phyloP scores from a whole-genome alignment of 78 protist genomes.

The Dictyostelium firmibasis region DNA sequence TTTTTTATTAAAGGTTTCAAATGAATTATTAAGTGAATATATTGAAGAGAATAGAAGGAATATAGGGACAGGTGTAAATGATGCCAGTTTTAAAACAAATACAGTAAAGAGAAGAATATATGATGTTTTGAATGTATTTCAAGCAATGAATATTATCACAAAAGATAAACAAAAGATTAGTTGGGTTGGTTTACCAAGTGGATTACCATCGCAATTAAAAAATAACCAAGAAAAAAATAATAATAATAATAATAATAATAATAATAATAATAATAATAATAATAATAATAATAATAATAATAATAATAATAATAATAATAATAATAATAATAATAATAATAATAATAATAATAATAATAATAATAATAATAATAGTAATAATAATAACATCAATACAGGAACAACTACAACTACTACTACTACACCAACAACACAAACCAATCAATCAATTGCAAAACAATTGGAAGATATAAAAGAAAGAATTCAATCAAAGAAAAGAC shows the following conservation, averaged over 20 bases:
- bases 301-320: conserved; percentile 5
- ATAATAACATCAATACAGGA: neutral
- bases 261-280: neutral
- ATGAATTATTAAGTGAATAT: conserved; percentile 29
- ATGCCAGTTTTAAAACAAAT: conserved; percentile 47
- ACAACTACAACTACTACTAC: neutral
- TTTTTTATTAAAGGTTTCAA: conserved; percentile 6
- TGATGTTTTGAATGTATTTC: conserved; percentile 95
- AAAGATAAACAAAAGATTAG: conserved; percentile 89
- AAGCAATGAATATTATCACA: conserved; percentile 92
- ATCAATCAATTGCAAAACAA: conserved; percentile 9
- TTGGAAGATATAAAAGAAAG: conserved; percentile 21
- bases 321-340: neutral
- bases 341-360: neutral
- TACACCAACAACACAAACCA: no score
- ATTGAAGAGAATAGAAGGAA: conserved; percentile 24
- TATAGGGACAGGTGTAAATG: neutral
- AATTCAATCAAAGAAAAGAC: conserved; percentile 25
- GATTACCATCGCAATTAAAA: conserved; percentile 28
- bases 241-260: neutral
- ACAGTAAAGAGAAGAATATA: conserved; percentile 95
- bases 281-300: conserved; percentile 3
- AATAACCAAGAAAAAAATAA: neutral
- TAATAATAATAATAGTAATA: neutral
- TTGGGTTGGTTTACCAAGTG: conserved; percentile 90